Conservation (phyloP, 2,329 filamentous ascomycete genomes). For the Paramyrothecium sp. region DNA sequence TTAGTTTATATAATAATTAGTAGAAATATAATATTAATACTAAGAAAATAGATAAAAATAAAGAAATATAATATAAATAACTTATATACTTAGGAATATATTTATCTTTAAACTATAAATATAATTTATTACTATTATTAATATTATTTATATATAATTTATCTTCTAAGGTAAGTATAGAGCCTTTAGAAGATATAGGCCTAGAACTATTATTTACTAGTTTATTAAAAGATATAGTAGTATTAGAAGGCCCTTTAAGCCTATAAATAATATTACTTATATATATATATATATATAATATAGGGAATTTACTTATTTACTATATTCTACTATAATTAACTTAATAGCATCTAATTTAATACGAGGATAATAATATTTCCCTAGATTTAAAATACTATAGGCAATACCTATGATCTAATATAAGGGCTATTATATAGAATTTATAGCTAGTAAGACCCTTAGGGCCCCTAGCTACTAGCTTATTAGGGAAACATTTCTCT, state of each 20-base stretch:
- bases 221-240: neutral
- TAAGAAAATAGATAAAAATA: no score
- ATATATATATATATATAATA: neutral
- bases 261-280: neutral
- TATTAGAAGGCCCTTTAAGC: no score
- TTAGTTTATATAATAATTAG: no score
- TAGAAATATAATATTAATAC: no score
- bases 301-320: constrained; percentile 1
- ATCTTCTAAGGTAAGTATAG: neutral
- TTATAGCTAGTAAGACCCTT: no score
- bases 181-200: neutral
- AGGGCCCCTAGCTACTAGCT: no score
- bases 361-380: neutral
- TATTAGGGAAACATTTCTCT: no score
- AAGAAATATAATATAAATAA: no score
- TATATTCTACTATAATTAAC: constrained; percentile 1
- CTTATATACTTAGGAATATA: no score
- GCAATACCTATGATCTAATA: neutral
- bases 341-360: no score
- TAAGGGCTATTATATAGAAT: no score
- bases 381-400: neutral
- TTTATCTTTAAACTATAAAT: no score
- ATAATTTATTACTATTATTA: neutral
- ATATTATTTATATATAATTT: neutral
- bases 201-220: neutral